Percentiles rank a stretch among this genome's conserved stretches.
Evolutionary conservation across 768 basidiomycete genomes (phyloP).

Genomic region (Mrakia blollopis): DNA sequence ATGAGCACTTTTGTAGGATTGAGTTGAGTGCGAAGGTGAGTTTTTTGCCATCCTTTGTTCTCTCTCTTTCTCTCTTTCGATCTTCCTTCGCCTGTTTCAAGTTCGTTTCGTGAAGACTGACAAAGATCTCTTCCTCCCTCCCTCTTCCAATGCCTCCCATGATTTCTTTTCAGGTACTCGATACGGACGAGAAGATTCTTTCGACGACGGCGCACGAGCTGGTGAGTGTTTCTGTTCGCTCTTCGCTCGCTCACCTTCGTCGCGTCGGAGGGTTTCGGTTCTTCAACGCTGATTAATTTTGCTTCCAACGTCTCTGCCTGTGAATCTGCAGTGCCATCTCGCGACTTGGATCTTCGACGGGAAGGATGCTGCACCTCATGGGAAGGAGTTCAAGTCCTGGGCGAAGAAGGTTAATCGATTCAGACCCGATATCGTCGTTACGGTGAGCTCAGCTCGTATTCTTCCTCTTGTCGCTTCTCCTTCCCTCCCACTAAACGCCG

Average conservation of each 20-base stretch:
- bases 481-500: too few relatives aligned
- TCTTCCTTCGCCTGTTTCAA: not conserved
- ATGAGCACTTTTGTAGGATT: conserved; percentile 25
- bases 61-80: not conserved
- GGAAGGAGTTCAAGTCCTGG: conserved; percentile 28
- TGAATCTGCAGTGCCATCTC: conserved; percentile 25
- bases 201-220: conserved; percentile 31
- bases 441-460: not conserved
- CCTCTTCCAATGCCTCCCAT: not conserved
- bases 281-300: not conserved
- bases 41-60: not conserved
- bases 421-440: conserved; percentile 24
- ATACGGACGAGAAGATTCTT: conserved; percentile 26
- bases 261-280: too few relatives aligned
- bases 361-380: conserved; percentile 28
- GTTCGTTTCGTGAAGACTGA: too few relatives aligned
- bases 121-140: too few relatives aligned
- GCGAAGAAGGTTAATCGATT: conserved; percentile 16
- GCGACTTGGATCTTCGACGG: conserved; percentile 29
- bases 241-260: too few relatives aligned
- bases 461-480: not conserved
- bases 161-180: conserved; percentile 9
- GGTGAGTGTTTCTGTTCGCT: too few relatives aligned
- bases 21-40: conserved; percentile 28
- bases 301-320: not conserved